Evolutionary conservation across 176 grass and related monocot genomes (phyloP), one percentile per base, ranked within the genome.

Genomic region (Dendrocalamus sinicus): DNA sequence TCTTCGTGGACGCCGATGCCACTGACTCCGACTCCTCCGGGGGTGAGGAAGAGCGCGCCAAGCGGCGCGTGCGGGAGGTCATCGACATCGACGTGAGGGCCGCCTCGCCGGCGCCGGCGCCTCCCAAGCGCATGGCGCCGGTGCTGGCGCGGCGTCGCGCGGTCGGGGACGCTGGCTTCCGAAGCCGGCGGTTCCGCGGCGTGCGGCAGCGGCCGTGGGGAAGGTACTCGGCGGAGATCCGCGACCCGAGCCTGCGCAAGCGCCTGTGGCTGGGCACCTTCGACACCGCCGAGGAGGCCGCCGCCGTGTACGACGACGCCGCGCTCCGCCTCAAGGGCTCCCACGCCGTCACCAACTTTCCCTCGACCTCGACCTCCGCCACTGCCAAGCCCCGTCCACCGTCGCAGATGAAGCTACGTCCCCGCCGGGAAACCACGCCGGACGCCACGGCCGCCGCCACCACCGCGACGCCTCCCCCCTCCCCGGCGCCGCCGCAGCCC

Each of bases 231-330:
- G 92, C 92, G 76, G 92, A 91, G 92, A 94, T 94, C 80, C 92
- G 92, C 51, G 92, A 91, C 76, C 87, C 89, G 20, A 19, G 28
- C 48, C 89, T 68, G 72, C 48, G 72, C 19, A 91, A 91, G 65
- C 86, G 95, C 5, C 92, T 94, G 17, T 97, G 95, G 92, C 91
- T 97, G 12, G 95, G 95, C 58, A 97, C 95, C 7, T 97, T 97
- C 81, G 89, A 97, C 91, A 91, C 91, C 70, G 96, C 96, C 86
- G 89, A 94, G 93, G 90, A 92, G 62, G 93, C 93, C 13, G 93
- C 93, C 67, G 89, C 85, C 16, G 92, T 85, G 6, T 94, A 94
- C 73, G 89, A 94, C 81, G 46, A 76, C 68, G 89, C 87, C n/a
- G 92, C 89, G 51, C 35, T 94, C 13, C 82, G 80, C 35, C 78